Conservation (phyloP, 768 basidiomycete genomes). For the Hydnum rufescens region DNA sequence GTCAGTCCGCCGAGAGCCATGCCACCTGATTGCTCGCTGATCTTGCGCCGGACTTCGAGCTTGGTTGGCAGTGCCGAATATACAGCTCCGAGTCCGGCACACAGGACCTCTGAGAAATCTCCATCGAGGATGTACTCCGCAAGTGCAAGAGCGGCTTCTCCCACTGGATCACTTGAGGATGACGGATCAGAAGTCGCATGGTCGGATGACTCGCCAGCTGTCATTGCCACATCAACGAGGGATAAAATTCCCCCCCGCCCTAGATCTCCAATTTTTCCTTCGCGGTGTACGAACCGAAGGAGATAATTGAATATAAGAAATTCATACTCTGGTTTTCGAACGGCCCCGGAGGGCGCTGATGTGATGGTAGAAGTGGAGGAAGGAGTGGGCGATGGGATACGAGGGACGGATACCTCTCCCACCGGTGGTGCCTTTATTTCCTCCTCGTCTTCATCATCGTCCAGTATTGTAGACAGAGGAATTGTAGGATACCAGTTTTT, state of each 20-base stretch:
- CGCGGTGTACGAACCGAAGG: constrained; percentile 83
- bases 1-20: constrained; percentile 59
- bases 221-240: constrained; percentile 90
- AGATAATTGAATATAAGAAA: constrained; percentile 92
- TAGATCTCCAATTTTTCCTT: constrained; percentile 84
- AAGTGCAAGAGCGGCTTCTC: constrained; percentile 68
- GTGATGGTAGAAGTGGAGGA: constrained; percentile 35
- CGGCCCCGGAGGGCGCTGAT: constrained; percentile 22
- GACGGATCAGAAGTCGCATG: constrained; percentile 5
- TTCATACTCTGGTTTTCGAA: constrained; percentile 73
- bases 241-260: constrained; percentile 84
- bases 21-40: constrained; percentile 15
- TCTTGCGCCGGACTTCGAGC: constrained; percentile 38
- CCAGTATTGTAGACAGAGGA: constrained; percentile 35
- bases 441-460: constrained; percentile 39
- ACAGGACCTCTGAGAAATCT: constrained; percentile 96
- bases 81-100: constrained; percentile 79
- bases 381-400: constrained; percentile 34
- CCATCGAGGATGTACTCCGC: constrained; percentile 89
- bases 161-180: constrained; percentile 39
- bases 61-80: constrained; percentile 84
- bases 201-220: constrained; percentile 26
- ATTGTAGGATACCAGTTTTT: constrained; percentile 72
- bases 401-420: no score
- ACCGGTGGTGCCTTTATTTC: constrained; percentile 1